Evolutionary conservation across 306 rosid species (phyloP).

Genomic region (Cucumis sativus): DNA sequence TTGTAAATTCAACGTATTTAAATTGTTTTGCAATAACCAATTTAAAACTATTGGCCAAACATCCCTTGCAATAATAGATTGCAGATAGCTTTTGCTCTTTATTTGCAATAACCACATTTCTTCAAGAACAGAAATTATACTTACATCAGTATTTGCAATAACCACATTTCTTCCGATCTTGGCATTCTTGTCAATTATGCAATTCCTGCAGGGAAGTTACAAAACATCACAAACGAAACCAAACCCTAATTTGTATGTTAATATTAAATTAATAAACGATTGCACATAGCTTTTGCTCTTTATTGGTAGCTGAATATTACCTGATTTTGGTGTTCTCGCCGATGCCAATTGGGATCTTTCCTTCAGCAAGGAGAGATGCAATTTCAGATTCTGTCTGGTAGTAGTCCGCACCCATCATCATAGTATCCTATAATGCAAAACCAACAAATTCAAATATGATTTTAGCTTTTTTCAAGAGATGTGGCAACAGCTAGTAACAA

Average conservation of each 20-base stretch:
- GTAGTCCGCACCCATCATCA: slow-evolving; percentile 99
- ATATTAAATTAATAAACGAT: background rate
- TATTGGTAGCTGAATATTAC: slow-evolving; percentile 13
- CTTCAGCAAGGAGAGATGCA: slow-evolving; percentile 62
- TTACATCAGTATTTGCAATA: slow-evolving; percentile 63
- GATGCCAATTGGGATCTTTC: slow-evolving; percentile 93
- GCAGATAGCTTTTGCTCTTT: too few species aligned
- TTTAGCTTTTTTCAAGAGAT: background rate
- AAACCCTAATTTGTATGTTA: background rate
- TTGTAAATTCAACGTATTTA: background rate
- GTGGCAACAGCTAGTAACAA: background rate
- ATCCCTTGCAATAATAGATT: background rate
- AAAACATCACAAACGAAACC: slow-evolving; percentile 11
- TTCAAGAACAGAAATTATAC: slow-evolving; percentile 11
- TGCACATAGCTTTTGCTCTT: background rate
- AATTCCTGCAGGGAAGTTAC: slow-evolving; percentile 36
- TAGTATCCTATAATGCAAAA: slow-evolving; percentile 53
- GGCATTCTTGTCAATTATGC: slow-evolving; percentile 97
- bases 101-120: too few species aligned
- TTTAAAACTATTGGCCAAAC: background rate
- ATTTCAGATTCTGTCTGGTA: slow-evolving; percentile 92
- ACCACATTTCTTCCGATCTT: slow-evolving; percentile 76
- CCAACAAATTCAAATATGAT: slow-evolving; percentile 7
- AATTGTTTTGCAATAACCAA: too few species aligned
- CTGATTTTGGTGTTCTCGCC: slow-evolving; percentile 92